Base-by-base conservation (phyloP, 2,329 filamentous ascomycete genomes). In the Trichoderma oligosporum region DNA sequence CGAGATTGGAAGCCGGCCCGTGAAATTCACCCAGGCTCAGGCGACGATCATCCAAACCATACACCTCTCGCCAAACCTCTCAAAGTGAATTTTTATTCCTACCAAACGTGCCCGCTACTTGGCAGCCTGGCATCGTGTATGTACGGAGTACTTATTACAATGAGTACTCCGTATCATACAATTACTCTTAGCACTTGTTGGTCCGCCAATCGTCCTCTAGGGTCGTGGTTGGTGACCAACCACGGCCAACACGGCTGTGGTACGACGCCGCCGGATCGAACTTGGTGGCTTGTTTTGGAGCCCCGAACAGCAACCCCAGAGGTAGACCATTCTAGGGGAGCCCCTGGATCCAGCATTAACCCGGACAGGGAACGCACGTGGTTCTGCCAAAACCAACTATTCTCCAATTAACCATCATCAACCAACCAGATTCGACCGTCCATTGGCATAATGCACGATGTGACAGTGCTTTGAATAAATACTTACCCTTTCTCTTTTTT, bases 351-450 rank as follows among this genome's bases (percentile, higher is more conserved):
- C 42, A 58, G 16, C 27, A 25, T 7, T 31, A 24, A 25, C 42
- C 44, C 35, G 27, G 36, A 42, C 57, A 49, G 45, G 52, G 42
- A 56, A 56, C 29, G 27, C 57, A 59, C 42, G 57, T 59, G 57
- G 57, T 49, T 52, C 42, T 44, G 25, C 31, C 35, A 25, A 22
- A 20, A 16, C 33, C 56, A 41, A 42, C 20, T 29, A n/a, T 29
- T 27, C 24, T 20, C 41, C 41, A 31, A 35, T 9, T 22, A 16
- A 16, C 16, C 27, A 18, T 7, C 16, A 27, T 18, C 11, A 2
- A 12, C 47, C 33, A 58, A 47, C 27, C 48, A 53, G 41, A 16
- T 51, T 36, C 33, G 33, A 45, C 27, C 44, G 33, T 44, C 51
- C 33, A 55, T 33, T 25, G 33, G 41, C 42, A 29, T 27, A n/a